Evolutionary conservation across 2,329 filamentous ascomycete species (phyloP).

Genomic region (Aspergillus thermomutatus): DNA sequence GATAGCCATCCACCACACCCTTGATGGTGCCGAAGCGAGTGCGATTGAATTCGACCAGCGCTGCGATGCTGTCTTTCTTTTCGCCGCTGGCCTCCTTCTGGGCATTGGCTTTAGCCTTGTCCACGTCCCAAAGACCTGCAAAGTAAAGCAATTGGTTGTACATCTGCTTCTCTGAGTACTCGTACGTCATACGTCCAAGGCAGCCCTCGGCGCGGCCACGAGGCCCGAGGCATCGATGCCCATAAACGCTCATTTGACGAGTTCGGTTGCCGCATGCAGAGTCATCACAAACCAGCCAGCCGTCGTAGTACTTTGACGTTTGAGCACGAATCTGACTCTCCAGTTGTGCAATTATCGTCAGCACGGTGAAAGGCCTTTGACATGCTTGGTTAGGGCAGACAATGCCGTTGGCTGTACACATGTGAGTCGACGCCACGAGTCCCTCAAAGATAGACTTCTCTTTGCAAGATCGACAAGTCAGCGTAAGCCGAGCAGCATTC

Average conservation of each 20-base stretch:
- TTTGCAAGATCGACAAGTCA: slow-evolving; percentile 82
- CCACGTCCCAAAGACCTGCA: slow-evolving; percentile 80
- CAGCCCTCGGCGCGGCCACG: slow-evolving; percentile 82
- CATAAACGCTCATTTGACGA: slow-evolving; percentile 89
- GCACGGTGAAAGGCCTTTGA: slow-evolving; percentile 59
- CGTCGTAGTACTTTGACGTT: slow-evolving; percentile 84
- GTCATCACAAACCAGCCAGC: slow-evolving; percentile 88
- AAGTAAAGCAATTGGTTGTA: slow-evolving; percentile 96
- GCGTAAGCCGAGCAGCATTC: slow-evolving; percentile 69
- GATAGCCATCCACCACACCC: slow-evolving; percentile 73
- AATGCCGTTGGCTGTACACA: slow-evolving; percentile 71
- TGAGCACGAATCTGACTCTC: slow-evolving; percentile 78
- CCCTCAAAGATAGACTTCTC: slow-evolving; percentile 72
- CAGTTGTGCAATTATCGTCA: slow-evolving; percentile 80
- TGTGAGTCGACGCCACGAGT: slow-evolving; percentile 55
- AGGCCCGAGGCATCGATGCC: slow-evolving; percentile 82
- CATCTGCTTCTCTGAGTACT: slow-evolving; percentile 80
- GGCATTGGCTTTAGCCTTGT: slow-evolving; percentile 64
- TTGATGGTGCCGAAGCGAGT: slow-evolving; percentile 72
- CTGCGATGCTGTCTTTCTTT: slow-evolving; percentile 63
- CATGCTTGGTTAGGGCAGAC: slow-evolving; percentile 66
- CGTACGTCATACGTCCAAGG: slow-evolving; percentile 81
- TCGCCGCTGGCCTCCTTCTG: slow-evolving; percentile 50
- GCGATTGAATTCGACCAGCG: slow-evolving; percentile 78
- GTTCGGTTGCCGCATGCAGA: slow-evolving; percentile 81